phyloP scores from a whole-genome alignment of 1,139 yeast species.

The Yamadazyma siamensis region DNA sequence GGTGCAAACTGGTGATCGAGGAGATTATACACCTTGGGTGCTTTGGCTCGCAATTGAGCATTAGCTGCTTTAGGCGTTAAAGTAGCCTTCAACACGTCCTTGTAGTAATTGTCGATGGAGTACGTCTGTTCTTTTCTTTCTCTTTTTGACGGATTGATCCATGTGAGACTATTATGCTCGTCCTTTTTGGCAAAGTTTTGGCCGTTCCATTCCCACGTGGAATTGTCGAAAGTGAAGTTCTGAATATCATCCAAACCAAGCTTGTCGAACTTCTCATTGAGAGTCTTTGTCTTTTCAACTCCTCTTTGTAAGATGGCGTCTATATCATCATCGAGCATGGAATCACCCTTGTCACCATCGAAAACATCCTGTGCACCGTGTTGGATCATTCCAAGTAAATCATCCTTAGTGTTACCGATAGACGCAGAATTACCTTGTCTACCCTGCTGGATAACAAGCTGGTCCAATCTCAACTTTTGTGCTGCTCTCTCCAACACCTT shows the following conservation, averaged over 20 bases:
- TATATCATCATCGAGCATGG: constrained; percentile 65
- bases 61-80: constrained; percentile 15
- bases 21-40: constrained; percentile 69
- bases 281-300: constrained; percentile 71
- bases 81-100: constrained; percentile 59
- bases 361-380: constrained; percentile 88
- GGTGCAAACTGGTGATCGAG: constrained; percentile 93
- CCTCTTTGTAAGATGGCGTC: constrained; percentile 77
- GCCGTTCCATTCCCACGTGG: constrained; percentile 98
- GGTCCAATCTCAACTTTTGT: constrained; percentile 87
- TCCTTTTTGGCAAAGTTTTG: constrained; percentile 73
- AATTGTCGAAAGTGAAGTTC: constrained; percentile 79
- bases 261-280: constrained; percentile 77
- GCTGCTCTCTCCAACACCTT: constrained; percentile 95
- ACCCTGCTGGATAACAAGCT: constrained; percentile 94
- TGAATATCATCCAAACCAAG: constrained; percentile 91
- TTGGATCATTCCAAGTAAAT: constrained; percentile 89
- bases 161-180: constrained; percentile 48
- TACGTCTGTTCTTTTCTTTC: constrained; percentile 88
- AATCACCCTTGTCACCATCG: constrained; percentile 35
- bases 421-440: constrained; percentile 46
- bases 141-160: constrained; percentile 89
- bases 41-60: constrained; percentile 44
- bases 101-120: constrained; percentile 83
- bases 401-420: constrained; percentile 64